Conservation (phyloP, 176 grass and related monocot species). For the Carex cristatella region DNA sequence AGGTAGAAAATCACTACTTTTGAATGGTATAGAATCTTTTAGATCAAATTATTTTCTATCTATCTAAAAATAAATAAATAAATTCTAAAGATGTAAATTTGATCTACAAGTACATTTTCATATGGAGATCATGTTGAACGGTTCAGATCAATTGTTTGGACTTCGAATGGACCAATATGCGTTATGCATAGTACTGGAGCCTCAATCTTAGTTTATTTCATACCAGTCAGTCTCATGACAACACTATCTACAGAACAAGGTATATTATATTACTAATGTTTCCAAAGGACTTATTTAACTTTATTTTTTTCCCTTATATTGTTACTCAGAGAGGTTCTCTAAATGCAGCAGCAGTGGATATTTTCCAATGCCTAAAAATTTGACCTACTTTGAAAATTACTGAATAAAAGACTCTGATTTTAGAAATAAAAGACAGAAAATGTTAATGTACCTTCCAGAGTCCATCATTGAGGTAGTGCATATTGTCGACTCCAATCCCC, state of each 20-base stretch:
- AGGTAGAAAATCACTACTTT: too few species aligned
- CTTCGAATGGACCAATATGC: too few species aligned
- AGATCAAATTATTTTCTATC: too few species aligned
- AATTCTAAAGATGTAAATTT: too few species aligned
- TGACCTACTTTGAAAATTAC: neutral
- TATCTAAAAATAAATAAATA: too few species aligned
- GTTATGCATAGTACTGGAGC: too few species aligned
- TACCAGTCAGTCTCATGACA: neutral
- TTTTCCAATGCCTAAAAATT: neutral
- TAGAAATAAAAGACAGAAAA: neutral
- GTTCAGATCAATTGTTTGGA: too few species aligned
- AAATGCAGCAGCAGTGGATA: neutral
- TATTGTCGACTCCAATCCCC: slow-evolving; percentile 96
- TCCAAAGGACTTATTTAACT: neutral
- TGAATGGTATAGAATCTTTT: too few species aligned
- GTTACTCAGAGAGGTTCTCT: neutral
- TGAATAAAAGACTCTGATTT: neutral
- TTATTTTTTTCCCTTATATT: neutral
- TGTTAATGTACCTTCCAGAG: slow-evolving; percentile 78
- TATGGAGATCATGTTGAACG: too few species aligned
- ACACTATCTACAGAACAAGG: neutral
- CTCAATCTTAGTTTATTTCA: neutral
- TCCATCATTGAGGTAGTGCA: slow-evolving; percentile 99
- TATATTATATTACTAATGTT: neutral
- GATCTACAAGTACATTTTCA: too few species aligned